These are phyloP conservation scores for Penstemon barbatus DNA, from an alignment of 257 asterid genomes.

Conservation along the genomic window DNA sequence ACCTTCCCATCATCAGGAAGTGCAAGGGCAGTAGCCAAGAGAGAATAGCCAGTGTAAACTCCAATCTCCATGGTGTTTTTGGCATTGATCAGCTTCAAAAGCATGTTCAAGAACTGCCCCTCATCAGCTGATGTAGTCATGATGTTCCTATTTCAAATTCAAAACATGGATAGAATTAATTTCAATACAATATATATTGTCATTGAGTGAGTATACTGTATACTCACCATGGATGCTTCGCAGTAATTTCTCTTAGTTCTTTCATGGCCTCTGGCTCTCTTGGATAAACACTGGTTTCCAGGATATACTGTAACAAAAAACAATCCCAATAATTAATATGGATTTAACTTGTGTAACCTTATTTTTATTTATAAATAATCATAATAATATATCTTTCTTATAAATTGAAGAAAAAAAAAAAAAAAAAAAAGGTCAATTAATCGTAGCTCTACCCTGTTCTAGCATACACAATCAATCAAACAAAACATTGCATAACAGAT, in stretches of 20 bases:
- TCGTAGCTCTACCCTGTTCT: too few relatives aligned
- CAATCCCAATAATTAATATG: not conserved
- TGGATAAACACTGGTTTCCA: constrained; percentile 88
- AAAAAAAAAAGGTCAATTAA: too few relatives aligned
- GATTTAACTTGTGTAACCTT: not conserved
- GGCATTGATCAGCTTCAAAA: constrained; percentile 77
- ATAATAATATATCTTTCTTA: not conserved
- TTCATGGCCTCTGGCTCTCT: constrained; percentile 89
- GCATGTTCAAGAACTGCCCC: constrained; percentile 86
- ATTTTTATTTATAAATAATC: not conserved
- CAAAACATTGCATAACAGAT: too few relatives aligned
- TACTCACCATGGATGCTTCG: constrained; percentile 82
- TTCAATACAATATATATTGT: not conserved
- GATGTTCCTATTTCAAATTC: constrained; percentile 49
- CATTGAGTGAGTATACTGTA: not conserved
- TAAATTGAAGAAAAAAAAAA: not conserved
- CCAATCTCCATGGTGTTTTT: constrained; percentile 94
- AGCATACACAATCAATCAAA: too few relatives aligned
- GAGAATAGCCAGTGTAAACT: constrained; percentile 90
- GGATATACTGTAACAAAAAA: constrained; percentile 55
- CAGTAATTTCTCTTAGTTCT: constrained; percentile 82
- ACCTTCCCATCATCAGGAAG: constrained; percentile 87
- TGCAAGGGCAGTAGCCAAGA: constrained; percentile 83
- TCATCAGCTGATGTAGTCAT: constrained; percentile 94
- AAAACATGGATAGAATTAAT: too few relatives aligned